These are phyloP conservation scores for Liriodendron chinense DNA, from an alignment of 164 flowering plant genomes.

Conservation along the genomic window DNA sequence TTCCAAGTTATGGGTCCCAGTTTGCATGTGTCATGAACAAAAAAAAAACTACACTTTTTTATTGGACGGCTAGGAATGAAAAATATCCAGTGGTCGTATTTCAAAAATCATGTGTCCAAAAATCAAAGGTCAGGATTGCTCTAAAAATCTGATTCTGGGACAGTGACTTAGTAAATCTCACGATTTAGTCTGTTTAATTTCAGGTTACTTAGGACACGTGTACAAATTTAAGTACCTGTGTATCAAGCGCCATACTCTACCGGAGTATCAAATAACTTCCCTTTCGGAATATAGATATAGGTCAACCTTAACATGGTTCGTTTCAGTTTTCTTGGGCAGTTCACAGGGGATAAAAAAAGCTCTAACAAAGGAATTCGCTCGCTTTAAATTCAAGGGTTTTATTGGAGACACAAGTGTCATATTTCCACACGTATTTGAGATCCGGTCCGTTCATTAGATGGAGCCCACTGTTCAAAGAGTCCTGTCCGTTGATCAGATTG, in stretches of 20 bases:
- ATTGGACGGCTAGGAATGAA: no score
- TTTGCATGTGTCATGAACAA: no score
- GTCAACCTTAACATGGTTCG: conserved; percentile 1
- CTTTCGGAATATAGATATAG: background rate
- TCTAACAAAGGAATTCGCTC: background rate
- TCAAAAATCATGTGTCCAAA: background rate
- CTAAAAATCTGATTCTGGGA: background rate
- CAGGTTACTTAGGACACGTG: background rate
- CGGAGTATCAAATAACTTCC: background rate
- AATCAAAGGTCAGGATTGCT: background rate
- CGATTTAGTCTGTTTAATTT: background rate
- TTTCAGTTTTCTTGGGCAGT: conserved; percentile 7
- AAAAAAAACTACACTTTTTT: no score
- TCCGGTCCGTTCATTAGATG: background rate
- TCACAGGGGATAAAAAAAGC: background rate
- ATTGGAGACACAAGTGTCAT: background rate
- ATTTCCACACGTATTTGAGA: background rate
- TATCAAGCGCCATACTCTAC: background rate
- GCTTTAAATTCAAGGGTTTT: background rate
- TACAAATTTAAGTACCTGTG: background rate
- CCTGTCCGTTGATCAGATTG: background rate
- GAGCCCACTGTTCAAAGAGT: background rate
- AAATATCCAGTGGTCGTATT: no score
- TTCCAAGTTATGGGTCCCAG: no score
- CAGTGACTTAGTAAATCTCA: background rate